A percentile compares a stretch with the other conserved stretches of the same genome.
These are phyloP conservation scores for Fusarium subtropicale DNA, from an alignment of 2,329 filamentous ascomycete species.

Conservation along the genomic window DNA sequence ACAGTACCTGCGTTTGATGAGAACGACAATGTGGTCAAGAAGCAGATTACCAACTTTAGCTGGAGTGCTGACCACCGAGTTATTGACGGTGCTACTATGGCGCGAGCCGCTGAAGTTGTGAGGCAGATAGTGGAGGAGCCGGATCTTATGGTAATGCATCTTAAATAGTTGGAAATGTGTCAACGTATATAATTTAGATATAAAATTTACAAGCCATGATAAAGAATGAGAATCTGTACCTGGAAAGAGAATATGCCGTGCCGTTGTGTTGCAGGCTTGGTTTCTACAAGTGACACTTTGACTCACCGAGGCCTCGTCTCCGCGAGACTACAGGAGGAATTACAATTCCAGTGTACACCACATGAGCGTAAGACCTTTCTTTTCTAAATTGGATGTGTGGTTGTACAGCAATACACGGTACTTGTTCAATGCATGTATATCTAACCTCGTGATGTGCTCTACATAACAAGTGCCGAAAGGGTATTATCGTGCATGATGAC, in stretches of 20 bases:
- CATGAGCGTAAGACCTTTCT: neutral
- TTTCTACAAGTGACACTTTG: neutral
- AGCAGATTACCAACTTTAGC: conserved; percentile 88
- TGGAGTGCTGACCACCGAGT: conserved; percentile 97
- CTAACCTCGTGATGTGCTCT: conserved; percentile 23
- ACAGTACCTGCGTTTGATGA: conserved; percentile 82
- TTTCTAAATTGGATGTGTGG: neutral
- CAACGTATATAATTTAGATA: conserved; percentile 24
- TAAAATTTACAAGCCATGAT: neutral
- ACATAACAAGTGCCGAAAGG: conserved; percentile 16
- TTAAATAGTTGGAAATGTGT: conserved; percentile 66
- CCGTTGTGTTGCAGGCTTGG: conserved; percentile 5
- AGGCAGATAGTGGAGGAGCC: conserved; percentile 83
- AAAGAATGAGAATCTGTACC: neutral
- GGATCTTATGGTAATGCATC: conserved; percentile 85
- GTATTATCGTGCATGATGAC: conserved; percentile 29
- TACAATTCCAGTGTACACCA: neutral
- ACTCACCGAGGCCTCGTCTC: neutral
- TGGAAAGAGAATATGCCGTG: neutral
- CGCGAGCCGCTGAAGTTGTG: conserved; percentile 86
- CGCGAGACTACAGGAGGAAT: neutral
- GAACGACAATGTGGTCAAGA: conserved; percentile 71
- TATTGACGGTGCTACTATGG: conserved; percentile 94
- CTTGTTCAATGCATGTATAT: conserved; percentile 8
- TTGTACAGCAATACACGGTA: neutral